Base-by-base conservation (phyloP, 2,329 filamentous ascomycete genomes). In the Trichoderma koningiopsis region DNA sequence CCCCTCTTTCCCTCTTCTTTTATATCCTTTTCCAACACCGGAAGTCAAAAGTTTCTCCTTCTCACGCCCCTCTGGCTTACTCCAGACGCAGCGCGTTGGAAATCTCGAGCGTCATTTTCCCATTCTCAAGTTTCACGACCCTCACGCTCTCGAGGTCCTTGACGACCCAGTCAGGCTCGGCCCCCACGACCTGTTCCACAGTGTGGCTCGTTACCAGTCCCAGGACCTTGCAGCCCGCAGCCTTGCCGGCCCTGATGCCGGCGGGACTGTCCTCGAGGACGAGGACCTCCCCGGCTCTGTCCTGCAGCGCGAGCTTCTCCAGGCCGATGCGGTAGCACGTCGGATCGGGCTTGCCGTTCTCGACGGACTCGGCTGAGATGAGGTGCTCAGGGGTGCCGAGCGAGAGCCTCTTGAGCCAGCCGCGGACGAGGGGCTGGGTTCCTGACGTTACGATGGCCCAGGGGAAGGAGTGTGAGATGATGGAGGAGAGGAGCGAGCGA, bases 211-310 rank as follows among this genome's bases (percentile, higher is more conserved):
- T 97, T 68, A 92, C 88, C 66, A 97, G 82, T n/a, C 90, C 94
- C 57, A 97, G 81, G 14, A 97, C 94, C 76, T 87, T 90, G 82
- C 92, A 97, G 2, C 93, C 94, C 11, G 94, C 94, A 0, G 88
- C 92, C 81, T 94, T 96, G 60, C 94, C 94, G 33, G 94, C 89
- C 72, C 82, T 85, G 76, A 97, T 92, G 5, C 94, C 94, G 8
- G 93, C 92, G 5, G 94, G 94, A 68, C 92, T 92, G 81, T 97
- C 94, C 81, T 97, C 94, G 47, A 97, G 82, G 60, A 97, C 94
- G 68, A 97, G 83, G 55, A 95, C 81, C 37, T 82, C 80, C 66
- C 80, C 85, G 33, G 81, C 79, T 16, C 77, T 76, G 40, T 82
- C 83, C 24, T 83, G 77, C 24, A 89, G 78, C 0, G 84, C 84